phyloP scores from a whole-genome alignment of 768 basidiomycete genomes.

The Thelephora aurantiotincta region DNA sequence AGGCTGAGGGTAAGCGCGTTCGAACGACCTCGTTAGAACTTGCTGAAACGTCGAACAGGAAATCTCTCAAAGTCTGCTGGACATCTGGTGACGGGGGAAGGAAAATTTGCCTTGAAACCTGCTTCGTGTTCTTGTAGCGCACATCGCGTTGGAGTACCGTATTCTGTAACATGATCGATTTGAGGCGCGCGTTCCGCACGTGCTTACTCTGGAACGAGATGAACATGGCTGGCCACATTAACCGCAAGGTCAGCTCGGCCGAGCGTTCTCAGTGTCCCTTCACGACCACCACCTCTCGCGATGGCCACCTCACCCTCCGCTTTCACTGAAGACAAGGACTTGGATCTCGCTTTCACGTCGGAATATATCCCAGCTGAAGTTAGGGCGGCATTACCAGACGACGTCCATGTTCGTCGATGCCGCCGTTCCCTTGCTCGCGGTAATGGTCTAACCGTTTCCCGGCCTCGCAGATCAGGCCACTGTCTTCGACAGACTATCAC shows the following conservation, averaged over 20 bases:
- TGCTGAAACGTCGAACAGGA: not conserved
- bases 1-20: conserved; percentile 44
- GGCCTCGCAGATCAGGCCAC: conserved; percentile 63
- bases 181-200: no score
- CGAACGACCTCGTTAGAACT: not conserved
- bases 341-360: conserved; percentile 69
- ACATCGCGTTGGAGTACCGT: no score
- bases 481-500: conserved; percentile 70
- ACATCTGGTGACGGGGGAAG: conserved; percentile 2
- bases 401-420: conserved; percentile 43
- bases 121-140: no score
- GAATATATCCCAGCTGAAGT: conserved; percentile 58
- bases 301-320: conserved; percentile 2
- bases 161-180: no score
- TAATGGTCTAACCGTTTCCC: not conserved
- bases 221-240: no score
- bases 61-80: conserved; percentile 5
- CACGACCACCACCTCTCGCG: no score
- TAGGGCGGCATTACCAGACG: conserved; percentile 40
- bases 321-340: conserved; percentile 46
- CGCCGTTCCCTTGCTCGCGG: no score
- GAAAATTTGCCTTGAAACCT: no score
- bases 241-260: no score
- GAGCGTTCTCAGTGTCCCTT: no score
- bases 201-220: no score